Conservation (phyloP, 2,329 filamentous ascomycete genomes). For the Sporothrix luriei region DNA sequence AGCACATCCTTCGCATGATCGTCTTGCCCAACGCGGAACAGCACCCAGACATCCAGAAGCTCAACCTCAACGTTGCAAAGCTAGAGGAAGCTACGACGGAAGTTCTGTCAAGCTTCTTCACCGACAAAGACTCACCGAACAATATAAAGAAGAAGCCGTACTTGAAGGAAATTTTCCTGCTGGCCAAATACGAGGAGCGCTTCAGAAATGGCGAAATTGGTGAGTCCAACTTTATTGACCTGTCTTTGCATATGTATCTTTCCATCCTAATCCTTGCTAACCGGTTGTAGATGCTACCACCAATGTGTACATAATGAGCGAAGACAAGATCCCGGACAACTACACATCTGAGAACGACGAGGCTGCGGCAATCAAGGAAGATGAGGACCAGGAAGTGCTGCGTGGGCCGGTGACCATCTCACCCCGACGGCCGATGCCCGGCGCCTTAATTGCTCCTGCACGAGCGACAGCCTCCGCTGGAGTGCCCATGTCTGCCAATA, state of each 20-base stretch:
- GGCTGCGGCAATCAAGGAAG: slow-evolving; percentile 44
- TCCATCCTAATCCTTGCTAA: neutral
- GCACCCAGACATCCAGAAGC: slow-evolving; percentile 56
- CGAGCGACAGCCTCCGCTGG: slow-evolving; percentile 17
- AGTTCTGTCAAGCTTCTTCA: slow-evolving; percentile 60
- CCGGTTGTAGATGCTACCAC: slow-evolving; percentile 49
- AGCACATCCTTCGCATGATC: slow-evolving; percentile 63
- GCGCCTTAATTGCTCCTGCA: slow-evolving; percentile 43
- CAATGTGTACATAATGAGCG: slow-evolving; percentile 55
- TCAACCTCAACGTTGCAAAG: slow-evolving; percentile 57
- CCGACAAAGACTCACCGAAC: slow-evolving; percentile 55
- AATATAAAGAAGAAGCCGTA: slow-evolving; percentile 60
- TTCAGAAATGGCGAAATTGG: slow-evolving; percentile 61
- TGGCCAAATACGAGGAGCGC: slow-evolving; percentile 60
- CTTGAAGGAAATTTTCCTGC: slow-evolving; percentile 63
- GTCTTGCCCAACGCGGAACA: slow-evolving; percentile 54
- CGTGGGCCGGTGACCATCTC: slow-evolving; percentile 44
- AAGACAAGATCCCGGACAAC: slow-evolving; percentile 54
- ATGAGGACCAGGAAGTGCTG: slow-evolving; percentile 46
- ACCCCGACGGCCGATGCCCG: slow-evolving; percentile 38
- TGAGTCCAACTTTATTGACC: slow-evolving; percentile 39
- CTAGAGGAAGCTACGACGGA: slow-evolving; percentile 63
- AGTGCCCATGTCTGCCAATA: slow-evolving; percentile 21
- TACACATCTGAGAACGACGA: slow-evolving; percentile 55
- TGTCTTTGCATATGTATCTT: neutral